Conservation (phyloP, 257 asterid species). For the Rubia yunnanensis region DNA sequence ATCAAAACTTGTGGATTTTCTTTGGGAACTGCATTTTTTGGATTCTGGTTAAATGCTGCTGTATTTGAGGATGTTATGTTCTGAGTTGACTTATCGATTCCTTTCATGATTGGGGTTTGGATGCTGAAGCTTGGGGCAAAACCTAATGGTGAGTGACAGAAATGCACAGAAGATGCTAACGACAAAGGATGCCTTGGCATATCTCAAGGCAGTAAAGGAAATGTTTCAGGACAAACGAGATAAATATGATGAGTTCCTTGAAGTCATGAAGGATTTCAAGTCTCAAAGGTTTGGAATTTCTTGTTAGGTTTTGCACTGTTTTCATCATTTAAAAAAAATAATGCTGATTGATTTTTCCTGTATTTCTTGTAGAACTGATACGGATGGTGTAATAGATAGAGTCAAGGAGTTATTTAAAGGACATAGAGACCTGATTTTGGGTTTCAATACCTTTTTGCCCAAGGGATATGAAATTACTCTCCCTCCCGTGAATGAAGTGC, state of each 20-base stretch:
- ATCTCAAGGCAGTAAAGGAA: slow-evolving; percentile 71
- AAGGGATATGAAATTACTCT: slow-evolving; percentile 62
- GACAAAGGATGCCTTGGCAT: slow-evolving; percentile 66
- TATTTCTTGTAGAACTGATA: slow-evolving; percentile 47
- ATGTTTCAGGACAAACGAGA: slow-evolving; percentile 64
- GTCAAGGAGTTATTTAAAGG: slow-evolving; percentile 84
- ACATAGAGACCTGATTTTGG: slow-evolving; percentile 71
- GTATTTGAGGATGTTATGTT: neutral
- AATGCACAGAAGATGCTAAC: slow-evolving; percentile 47
- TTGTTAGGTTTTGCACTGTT: slow-evolving; percentile 7
- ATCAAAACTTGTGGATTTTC: slow-evolving; percentile 1
- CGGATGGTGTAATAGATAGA: slow-evolving; percentile 55
- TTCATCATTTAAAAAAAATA: slow-evolving; percentile 6
- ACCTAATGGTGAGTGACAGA: slow-evolving; percentile 64
- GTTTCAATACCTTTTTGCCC: slow-evolving; percentile 90
- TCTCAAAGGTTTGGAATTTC: slow-evolving; percentile 52
- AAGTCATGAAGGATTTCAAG: slow-evolving; percentile 91
- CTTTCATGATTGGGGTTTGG: slow-evolving; percentile 18
- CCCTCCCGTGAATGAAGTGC: slow-evolving; percentile 53
- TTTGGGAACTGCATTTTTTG: neutral
- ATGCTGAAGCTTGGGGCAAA: slow-evolving; percentile 52
- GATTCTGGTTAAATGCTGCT: neutral
- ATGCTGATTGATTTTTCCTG: neutral
- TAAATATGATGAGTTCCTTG: slow-evolving; percentile 79
- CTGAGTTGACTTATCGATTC: slow-evolving; percentile 7